These are phyloP conservation scores for Dianthus caryophyllus DNA, from an alignment of 148 eudicot genomes.

Conservation along the genomic window DNA sequence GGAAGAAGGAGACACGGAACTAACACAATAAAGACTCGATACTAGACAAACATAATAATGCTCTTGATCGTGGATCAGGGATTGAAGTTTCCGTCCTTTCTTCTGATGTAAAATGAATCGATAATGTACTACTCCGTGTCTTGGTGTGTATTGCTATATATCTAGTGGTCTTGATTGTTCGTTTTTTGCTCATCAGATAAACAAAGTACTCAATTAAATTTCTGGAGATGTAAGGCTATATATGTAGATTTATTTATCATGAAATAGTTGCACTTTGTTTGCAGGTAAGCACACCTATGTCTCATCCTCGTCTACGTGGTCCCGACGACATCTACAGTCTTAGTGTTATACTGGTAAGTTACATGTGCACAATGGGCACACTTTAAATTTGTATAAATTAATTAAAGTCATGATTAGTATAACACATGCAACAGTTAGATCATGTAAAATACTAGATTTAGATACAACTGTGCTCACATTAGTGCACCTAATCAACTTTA, in stretches of 20 bases:
- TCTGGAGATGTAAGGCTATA: conserved; percentile 11
- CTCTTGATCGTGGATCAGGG: neutral
- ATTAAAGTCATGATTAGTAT: neutral
- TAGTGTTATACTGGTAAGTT: conserved; percentile 22
- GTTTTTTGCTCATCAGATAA: neutral
- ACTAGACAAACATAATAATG: neutral
- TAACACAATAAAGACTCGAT: neutral
- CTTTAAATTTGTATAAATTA: conserved; percentile 4
- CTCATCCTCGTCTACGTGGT: conserved; percentile 21
- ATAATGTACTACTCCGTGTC: conserved; percentile 1
- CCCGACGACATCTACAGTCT: conserved; percentile 15
- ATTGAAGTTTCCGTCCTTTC: neutral
- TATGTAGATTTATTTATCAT: neutral
- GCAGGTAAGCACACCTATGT: conserved; percentile 27
- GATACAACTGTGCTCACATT: conserved; percentile 7
- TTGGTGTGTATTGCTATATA: conserved; percentile 3
- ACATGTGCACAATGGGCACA: conserved; percentile 21
- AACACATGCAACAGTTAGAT: conserved; percentile 12
- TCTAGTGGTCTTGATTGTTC: neutral
- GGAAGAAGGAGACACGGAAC: neutral
- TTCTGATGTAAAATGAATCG: neutral
- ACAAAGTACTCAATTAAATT: neutral
- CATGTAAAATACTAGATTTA: conserved; percentile 14
- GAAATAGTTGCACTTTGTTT: conserved; percentile 7
- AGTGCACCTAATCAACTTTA: conserved; percentile 17